Conservation (phyloP, 1,284 basidiomycete species). For the Apiotrichum laibachii region DNA sequence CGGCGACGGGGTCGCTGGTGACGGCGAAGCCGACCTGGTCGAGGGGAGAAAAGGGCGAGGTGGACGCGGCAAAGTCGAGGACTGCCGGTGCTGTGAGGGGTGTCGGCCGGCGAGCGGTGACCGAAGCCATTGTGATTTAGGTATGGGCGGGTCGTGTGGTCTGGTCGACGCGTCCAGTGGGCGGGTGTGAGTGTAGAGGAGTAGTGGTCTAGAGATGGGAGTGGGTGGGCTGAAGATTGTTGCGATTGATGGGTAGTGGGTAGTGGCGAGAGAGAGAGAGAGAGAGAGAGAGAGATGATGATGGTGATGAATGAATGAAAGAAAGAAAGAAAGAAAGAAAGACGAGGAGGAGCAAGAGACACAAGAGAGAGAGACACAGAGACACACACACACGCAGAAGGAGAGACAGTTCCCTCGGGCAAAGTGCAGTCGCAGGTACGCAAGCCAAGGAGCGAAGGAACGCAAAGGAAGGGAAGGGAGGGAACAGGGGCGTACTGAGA, state of each 20-base stretch:
- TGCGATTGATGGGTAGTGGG: neutral
- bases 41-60: slow-evolving; percentile 13
- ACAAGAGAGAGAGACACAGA: neutral
- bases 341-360: neutral
- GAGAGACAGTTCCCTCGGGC: no score
- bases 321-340: neutral
- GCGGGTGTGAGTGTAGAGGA: no score
- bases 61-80: slow-evolving; percentile 7
- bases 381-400: no score
- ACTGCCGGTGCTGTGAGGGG: neutral
- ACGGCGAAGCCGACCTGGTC: slow-evolving; percentile 20
- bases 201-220: no score
- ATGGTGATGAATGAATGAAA: neutral
- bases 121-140: slow-evolving; percentile 8
- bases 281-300: neutral
- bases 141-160: neutral
- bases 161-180: no score
- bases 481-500: no score
- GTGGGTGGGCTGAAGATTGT: no score
- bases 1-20: neutral
- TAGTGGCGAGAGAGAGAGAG: neutral
- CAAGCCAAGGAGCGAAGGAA: no score
- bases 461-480: no score
- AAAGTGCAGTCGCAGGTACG: no score
- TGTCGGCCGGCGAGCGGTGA: slow-evolving; percentile 6